Evolutionary conservation across 1,284 basidiomycete species (phyloP).

Genomic region (Trametes polyzona): DNA sequence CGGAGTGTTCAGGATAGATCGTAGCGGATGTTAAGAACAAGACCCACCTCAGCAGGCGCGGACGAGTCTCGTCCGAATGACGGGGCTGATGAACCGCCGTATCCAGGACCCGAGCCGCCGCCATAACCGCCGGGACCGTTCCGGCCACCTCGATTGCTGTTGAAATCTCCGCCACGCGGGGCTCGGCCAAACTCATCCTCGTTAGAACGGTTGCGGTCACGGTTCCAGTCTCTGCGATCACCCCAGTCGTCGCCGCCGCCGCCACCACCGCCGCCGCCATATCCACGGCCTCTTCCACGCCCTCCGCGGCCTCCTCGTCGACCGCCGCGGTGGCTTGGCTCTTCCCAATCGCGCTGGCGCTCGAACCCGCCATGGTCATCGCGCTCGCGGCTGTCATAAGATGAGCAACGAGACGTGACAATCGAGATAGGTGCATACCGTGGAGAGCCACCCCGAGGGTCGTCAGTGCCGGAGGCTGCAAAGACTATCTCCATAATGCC

Average conservation of each 20-base stretch:
- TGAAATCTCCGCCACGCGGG: constrained; percentile 41
- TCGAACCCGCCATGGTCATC: constrained; percentile 37
- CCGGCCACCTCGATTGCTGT: constrained; percentile 41
- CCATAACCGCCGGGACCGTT: constrained; percentile 40
- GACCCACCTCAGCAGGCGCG: constrained; percentile 32
- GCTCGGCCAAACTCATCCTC: constrained; percentile 47
- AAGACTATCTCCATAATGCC: constrained; percentile 88
- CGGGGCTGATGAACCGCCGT: constrained; percentile 37
- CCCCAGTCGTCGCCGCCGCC: constrained; percentile 43
- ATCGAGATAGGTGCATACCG: constrained; percentile 21
- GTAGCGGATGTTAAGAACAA: no score
- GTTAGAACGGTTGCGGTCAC: constrained; percentile 48
- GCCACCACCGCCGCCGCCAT: constrained; percentile 32
- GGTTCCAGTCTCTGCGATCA: constrained; percentile 49
- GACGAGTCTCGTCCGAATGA: constrained; percentile 33
- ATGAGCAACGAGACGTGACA: background rate
- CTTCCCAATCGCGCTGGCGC: constrained; percentile 53
- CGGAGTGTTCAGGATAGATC: background rate
- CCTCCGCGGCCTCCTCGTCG: constrained; percentile 39
- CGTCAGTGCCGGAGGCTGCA: constrained; percentile 75
- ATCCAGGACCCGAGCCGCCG: constrained; percentile 32
- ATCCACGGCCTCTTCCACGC: constrained; percentile 36
- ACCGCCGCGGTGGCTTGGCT: constrained; percentile 38
- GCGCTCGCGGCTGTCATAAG: background rate
- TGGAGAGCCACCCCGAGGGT: constrained; percentile 37